Conservation (phyloP, 108 stramenopile genomes). For the Conticribra guillardii region DNA sequence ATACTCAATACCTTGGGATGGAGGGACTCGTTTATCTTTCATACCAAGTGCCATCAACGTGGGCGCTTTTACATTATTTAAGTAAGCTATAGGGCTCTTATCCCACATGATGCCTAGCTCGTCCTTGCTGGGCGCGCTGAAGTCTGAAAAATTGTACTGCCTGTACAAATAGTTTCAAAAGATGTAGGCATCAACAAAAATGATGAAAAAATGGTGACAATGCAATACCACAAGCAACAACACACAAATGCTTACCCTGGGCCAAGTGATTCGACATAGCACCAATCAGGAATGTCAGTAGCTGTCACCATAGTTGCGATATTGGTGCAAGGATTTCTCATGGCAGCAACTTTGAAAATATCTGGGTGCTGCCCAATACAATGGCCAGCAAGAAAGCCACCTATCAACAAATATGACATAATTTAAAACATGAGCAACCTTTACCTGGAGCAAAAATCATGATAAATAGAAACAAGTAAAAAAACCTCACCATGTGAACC, state of each 20-base stretch:
- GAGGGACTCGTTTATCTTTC: slow-evolving; percentile 67
- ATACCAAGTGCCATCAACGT: slow-evolving; percentile 87
- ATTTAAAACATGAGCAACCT: neutral
- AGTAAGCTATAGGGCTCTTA: slow-evolving; percentile 68
- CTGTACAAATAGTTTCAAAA: slow-evolving; percentile 12
- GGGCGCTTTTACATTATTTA: slow-evolving; percentile 80
- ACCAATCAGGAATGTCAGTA: slow-evolving; percentile 97
- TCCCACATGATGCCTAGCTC: slow-evolving; percentile 70
- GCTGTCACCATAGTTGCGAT: slow-evolving; percentile 86
- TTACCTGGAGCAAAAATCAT: neutral
- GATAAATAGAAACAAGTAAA: slow-evolving; percentile 1
- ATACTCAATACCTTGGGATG: slow-evolving; percentile 79
- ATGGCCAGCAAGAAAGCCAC: slow-evolving; percentile 88
- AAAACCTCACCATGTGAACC: slow-evolving; percentile 85
- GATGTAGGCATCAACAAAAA: neutral
- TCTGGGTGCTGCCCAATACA: slow-evolving; percentile 83
- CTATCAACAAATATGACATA: neutral
- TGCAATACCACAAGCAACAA: neutral
- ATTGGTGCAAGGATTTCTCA: slow-evolving; percentile 95
- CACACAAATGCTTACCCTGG: slow-evolving; percentile 41
- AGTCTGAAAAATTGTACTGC: slow-evolving; percentile 60
- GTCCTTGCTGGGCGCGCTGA: slow-evolving; percentile 54
- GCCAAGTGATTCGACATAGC: slow-evolving; percentile 79
- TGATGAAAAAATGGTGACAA: neutral
- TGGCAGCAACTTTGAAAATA: slow-evolving; percentile 85